phyloP scores from a whole-genome alignment of 1,284 basidiomycete species.

The Papiliotrema flavescens region DNA sequence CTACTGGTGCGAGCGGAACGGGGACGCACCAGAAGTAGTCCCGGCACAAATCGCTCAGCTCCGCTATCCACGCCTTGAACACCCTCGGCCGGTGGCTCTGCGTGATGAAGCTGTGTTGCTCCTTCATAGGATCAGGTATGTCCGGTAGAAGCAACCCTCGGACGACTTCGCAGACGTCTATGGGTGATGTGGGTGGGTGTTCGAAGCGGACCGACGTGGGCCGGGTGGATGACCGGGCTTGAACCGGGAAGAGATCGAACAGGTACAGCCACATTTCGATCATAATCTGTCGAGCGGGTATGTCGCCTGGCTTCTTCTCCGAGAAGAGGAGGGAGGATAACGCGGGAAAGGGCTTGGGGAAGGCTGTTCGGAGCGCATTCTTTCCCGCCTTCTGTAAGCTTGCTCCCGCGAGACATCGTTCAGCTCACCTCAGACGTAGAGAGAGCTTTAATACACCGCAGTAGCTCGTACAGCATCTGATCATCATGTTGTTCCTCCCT shows the following conservation, averaged over 20 bases:
- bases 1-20: background rate
- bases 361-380: constrained; percentile 69
- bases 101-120: constrained; percentile 80
- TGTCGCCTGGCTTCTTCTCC: constrained; percentile 94
- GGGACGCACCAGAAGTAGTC: constrained; percentile 79
- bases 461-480: constrained; percentile 82
- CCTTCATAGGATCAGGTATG: constrained; percentile 38
- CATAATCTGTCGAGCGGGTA: constrained; percentile 83
- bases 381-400: too few relatives aligned
- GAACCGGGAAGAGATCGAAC: constrained; percentile 68
- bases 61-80: constrained; percentile 86
- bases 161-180: constrained; percentile 32
- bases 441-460: constrained; percentile 90
- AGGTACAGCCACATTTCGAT: constrained; percentile 75
- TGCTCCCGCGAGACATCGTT: background rate
- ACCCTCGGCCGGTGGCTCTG: constrained; percentile 74
- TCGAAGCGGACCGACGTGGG: constrained; percentile 32
- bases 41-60: constrained; percentile 81
- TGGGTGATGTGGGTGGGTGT: background rate
- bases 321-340: constrained; percentile 83
- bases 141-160: constrained; percentile 43
- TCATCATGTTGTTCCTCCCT: constrained; percentile 99
- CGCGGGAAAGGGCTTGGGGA: constrained; percentile 80
- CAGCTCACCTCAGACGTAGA: constrained; percentile 71
- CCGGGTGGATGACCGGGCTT: constrained; percentile 4